Evolutionary conservation across 495 filamentous ascomycete genomes (phyloP), one percentile per base, ranked within the genome.

Genomic region (Penicillium canescens): DNA sequence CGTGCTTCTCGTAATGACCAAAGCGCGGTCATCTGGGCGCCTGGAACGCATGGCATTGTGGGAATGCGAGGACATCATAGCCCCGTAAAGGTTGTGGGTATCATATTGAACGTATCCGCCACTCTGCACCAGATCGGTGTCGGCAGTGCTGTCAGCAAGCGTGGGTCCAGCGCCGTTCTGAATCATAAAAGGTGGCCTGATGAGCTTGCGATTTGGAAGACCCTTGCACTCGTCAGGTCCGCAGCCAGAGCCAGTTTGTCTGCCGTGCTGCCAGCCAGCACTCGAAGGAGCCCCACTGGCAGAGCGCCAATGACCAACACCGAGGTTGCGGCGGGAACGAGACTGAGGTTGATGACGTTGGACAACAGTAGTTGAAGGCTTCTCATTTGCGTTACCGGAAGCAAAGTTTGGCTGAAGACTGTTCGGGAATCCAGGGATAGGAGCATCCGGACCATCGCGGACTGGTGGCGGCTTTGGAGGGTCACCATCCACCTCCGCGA

Each of bases 1-100:
- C 7, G 88, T 91, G 50, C 83, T 86, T 18, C 89, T 80, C 2
- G 86, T 86, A 52, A 92, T 90, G 58, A 91, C 87, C 68, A 92
- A 89, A 1, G 89, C 88, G 1, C 89, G 80, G 56, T 48, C 59
- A 36, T 46, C 47, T 6, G 62, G 59, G 10, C 52, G 52, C 10
- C 59, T 50, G 16, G 51, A 52, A 24, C 44, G 49, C 55, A 57
- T 57, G 6, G 49, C 44, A 28, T 57, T 52, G 18, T 51, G 55
- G 3, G 48, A 53, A 20, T 39, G 53, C 8, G 35, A 50, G 14
- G 50, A 24, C 46, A 49, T 47, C 42, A 56, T 47, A 52, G 47
- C 52, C 20, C 55, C 57, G n/a, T 59, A 63, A 21, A 63, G 35
- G 26, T 63, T 63, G 50, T 63, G 61, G 0, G 54, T 57, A 28